phyloP scores from a whole-genome alignment of 2,329 filamentous ascomycete species.

The Hyphodiscus sp. region DNA sequence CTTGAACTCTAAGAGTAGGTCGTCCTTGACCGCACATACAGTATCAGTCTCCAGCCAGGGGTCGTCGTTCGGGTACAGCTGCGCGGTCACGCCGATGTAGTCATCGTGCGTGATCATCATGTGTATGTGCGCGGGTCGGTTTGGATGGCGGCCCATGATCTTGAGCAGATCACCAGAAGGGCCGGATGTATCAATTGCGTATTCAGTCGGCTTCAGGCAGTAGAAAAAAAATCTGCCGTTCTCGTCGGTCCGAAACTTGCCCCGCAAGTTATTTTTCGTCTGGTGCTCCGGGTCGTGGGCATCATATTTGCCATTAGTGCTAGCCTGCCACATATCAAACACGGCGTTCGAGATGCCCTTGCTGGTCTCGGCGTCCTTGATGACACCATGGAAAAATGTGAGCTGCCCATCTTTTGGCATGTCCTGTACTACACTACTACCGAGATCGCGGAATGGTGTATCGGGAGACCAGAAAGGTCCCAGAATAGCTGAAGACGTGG shows the following conservation, averaged over 20 bases:
- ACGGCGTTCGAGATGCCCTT: constrained; percentile 37
- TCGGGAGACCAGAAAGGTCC: constrained; percentile 79
- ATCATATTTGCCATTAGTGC: constrained; percentile 50
- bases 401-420: constrained; percentile 44
- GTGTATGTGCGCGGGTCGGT: constrained; percentile 54
- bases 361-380: constrained; percentile 36
- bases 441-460: constrained; percentile 64
- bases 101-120: constrained; percentile 47
- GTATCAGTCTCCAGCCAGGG: constrained; percentile 50
- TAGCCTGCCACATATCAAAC: constrained; percentile 61
- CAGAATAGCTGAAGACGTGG: constrained; percentile 62
- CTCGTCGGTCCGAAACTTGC: constrained; percentile 51
- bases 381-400: constrained; percentile 50
- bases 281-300: constrained; percentile 56
- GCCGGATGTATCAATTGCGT: constrained; percentile 38
- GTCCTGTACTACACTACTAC: constrained; percentile 54
- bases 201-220: constrained; percentile 40
- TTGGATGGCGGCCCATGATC: constrained; percentile 49
- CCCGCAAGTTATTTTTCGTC: constrained; percentile 53
- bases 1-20: constrained; percentile 39
- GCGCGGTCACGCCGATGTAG: constrained; percentile 65
- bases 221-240: constrained; percentile 50
- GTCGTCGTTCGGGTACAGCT: constrained; percentile 67
- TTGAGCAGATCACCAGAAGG: constrained; percentile 46
- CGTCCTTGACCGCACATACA: constrained; percentile 50